Percentiles rank a stretch among this genome's conserved stretches.
Conservation (phyloP, 1,139 yeast species). For the Casaregolazyma lundiana region DNA sequence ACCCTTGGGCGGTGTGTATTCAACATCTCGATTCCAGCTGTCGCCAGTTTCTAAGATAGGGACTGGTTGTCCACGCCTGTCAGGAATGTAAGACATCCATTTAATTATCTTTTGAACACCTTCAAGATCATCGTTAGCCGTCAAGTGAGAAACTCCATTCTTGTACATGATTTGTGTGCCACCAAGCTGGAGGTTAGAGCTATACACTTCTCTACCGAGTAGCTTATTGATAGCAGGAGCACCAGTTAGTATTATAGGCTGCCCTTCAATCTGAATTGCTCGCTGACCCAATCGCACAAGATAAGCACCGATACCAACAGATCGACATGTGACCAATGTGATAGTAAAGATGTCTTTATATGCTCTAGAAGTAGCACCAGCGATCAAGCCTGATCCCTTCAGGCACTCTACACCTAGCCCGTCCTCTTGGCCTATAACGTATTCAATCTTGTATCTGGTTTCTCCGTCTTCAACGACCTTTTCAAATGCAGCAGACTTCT, state of each 20-base stretch:
- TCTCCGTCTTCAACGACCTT: constrained; percentile 80
- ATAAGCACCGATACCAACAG: constrained; percentile 99
- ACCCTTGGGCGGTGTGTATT: constrained; percentile 65
- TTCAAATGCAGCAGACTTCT: constrained; percentile 63
- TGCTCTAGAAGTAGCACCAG: constrained; percentile 97
- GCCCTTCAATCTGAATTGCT: constrained; percentile 97
- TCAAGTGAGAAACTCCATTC: constrained; percentile 95
- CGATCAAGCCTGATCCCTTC: constrained; percentile 96
- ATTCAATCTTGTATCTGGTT: constrained; percentile 71
- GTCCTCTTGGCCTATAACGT: constrained; percentile 90
- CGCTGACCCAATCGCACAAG: constrained; percentile 97
- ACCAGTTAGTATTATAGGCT: constrained; percentile 96
- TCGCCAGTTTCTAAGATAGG: constrained; percentile 80
- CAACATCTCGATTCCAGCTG: constrained; percentile 90
- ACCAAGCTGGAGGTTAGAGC: constrained; percentile 94
- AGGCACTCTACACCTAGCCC: constrained; percentile 98
- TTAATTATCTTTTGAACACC: constrained; percentile 93
- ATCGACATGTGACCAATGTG: constrained; percentile 94
- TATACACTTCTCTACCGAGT: constrained; percentile 93
- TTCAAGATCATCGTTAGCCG: constrained; percentile 92
- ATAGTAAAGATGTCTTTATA: constrained; percentile 95
- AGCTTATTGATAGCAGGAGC: constrained; percentile 98
- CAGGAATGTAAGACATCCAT: constrained; percentile 96
- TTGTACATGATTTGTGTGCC: constrained; percentile 98
- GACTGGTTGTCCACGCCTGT: constrained; percentile 82